Evolutionary conservation across 768 basidiomycete genomes (phyloP).

Genomic region (Mycena kentingensis): DNA sequence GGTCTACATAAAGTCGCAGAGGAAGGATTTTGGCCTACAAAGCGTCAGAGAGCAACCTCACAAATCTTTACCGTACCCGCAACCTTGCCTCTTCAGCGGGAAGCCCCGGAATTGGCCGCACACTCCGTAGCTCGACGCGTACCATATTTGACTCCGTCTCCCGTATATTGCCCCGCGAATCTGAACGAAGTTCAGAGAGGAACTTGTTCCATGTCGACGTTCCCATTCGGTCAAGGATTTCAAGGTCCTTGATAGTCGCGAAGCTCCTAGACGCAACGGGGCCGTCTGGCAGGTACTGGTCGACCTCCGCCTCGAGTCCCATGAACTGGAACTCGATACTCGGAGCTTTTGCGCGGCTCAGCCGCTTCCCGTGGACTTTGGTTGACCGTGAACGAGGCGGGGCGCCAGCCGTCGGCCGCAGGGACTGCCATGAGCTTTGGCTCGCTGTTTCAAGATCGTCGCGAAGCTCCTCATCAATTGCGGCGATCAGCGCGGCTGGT

Average conservation of each 20-base stretch:
- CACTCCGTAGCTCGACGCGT: conserved; percentile 74
- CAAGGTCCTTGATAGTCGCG: conserved; percentile 68
- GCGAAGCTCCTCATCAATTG: conserved; percentile 88
- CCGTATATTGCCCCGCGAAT: conserved; percentile 83
- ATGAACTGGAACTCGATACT: conserved; percentile 83
- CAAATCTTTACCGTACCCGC: conserved; percentile 49
- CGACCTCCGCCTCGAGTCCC: conserved; percentile 65
- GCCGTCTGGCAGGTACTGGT: conserved; percentile 59
- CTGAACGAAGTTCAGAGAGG: conserved; percentile 79
- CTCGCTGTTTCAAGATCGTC: conserved; percentile 73
- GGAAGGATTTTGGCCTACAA: conserved; percentile 86
- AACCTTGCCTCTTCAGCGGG: conserved; percentile 77
- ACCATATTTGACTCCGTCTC: conserved; percentile 95
- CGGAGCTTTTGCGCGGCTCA: conserved; percentile 74
- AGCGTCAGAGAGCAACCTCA: background rate
- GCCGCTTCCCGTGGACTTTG: conserved; percentile 56
- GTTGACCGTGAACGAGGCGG: conserved; percentile 42
- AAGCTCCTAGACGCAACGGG: conserved; percentile 66
- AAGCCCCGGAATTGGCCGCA: conserved; percentile 70
- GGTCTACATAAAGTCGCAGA: conserved; percentile 91
- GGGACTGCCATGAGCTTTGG: conserved; percentile 89
- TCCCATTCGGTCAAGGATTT: conserved; percentile 97
- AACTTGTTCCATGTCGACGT: conserved; percentile 99
- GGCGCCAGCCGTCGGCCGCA: conserved; percentile 53
- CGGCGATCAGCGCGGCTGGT: conserved; percentile 76